Evolutionary conservation across 2,329 filamentous ascomycete genomes (phyloP), one percentile per base, ranked within the genome.

Genomic region (Trichoderma sp.): DNA sequence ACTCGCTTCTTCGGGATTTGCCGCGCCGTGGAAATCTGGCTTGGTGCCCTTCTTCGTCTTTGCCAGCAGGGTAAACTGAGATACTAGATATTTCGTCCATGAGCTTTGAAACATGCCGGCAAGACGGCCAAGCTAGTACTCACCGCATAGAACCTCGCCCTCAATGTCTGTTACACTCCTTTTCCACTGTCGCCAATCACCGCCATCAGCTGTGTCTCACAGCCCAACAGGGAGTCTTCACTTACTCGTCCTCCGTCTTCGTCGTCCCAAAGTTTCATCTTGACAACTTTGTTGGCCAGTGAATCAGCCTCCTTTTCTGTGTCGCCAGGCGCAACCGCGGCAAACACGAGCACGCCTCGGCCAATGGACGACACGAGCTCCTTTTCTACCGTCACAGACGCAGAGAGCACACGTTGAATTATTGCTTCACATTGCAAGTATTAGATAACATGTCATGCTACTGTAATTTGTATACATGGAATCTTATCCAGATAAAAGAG

Each of bases 1-100:
- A 76, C 90, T 93, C 28, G 95, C 96, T 71, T 95, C 90, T 12
- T 93, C 89, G 4, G 91, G 91, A 62, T 89, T 89, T 73, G 95
- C 91, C 6, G 96, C 95, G 13, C 92, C 93, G 80, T 97, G 95
- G 77, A 99, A 99, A 80, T 97, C 93, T 39, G 96, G 97, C 81
- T 97, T 98, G 79, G 90, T 95, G 74, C 95, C 95, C 82, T 98
- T 98, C 79, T 95, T 97, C n/a, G 95, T 95, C 59, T 91, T 92
- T 61, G 94, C 97, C 64, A 97, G 87, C 11, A 99, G 88, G 3
- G 96, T 99, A 79, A 99, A 99, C 82, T 99, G 96, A 15, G 96
- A 98, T 59, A 99, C 95, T 97, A 78, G n/a, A 39, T 39, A 39
- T 20, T 28, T 55, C 17, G 17, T n/a, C 4, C 43, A 47, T 70